phyloP scores from a whole-genome alignment of 2,329 filamentous ascomycete species.

The Raffaelea albimanens region DNA sequence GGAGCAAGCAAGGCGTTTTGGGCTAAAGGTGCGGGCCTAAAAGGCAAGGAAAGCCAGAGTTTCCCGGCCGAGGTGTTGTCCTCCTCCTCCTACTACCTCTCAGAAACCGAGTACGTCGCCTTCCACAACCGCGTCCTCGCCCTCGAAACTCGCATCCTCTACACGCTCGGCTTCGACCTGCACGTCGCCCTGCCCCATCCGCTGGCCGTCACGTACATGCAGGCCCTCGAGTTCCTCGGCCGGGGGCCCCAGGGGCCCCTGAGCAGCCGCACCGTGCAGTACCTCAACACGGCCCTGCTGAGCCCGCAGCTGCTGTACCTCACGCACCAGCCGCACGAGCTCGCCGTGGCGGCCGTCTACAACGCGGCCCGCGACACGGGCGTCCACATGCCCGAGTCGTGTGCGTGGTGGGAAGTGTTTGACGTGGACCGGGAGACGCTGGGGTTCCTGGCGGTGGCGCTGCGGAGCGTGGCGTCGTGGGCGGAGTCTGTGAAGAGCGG shows the following conservation, averaged over 20 bases:
- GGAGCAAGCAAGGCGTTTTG: constrained; percentile 34
- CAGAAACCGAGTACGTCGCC: constrained; percentile 61
- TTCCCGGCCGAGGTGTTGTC: no score
- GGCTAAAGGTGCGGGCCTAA: constrained; percentile 13
- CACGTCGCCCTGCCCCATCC: constrained; percentile 80
- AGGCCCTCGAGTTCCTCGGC: constrained; percentile 65
- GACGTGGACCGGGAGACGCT: constrained; percentile 91
- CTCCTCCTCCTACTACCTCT: no score
- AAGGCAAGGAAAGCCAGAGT: constrained; percentile 15
- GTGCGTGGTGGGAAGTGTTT: constrained; percentile 97
- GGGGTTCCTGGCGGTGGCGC: constrained; percentile 80
- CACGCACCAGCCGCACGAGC: constrained; percentile 78
- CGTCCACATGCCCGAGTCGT: constrained; percentile 62
- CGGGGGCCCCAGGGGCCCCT: constrained; percentile 55
- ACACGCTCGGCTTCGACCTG: constrained; percentile 68
- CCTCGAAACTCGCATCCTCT: constrained; percentile 70
- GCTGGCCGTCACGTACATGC: constrained; percentile 83
- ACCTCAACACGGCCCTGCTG: constrained; percentile 78
- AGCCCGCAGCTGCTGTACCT: constrained; percentile 84
- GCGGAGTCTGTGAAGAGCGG: no score
- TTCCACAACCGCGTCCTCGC: constrained; percentile 56
- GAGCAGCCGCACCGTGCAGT: constrained; percentile 51
- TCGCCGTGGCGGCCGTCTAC: constrained; percentile 86
- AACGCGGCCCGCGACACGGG: constrained; percentile 70
- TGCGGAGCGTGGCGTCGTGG: constrained; percentile 70